phyloP scores from a whole-genome alignment of 352 stramenopile species.

The Labyrinthula sp. region DNA sequence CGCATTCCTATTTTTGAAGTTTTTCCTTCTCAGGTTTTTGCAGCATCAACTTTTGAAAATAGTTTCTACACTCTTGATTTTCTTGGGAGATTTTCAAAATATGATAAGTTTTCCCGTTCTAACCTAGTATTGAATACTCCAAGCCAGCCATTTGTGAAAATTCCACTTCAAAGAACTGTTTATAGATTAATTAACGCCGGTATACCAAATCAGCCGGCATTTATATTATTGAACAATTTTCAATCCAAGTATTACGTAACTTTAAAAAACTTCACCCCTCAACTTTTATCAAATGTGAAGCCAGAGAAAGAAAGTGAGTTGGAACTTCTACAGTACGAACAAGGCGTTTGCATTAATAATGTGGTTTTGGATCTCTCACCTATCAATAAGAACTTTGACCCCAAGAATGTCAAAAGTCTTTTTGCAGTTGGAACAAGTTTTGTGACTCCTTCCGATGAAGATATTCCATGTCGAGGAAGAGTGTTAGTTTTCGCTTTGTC shows the following conservation, averaged over 20 bases:
- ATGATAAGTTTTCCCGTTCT: too few species aligned
- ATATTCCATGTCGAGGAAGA: conserved; percentile 53
- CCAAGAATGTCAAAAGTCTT: conserved; percentile 13
- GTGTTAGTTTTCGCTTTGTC: conserved; percentile 51
- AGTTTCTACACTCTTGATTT: too few species aligned
- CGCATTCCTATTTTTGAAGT: too few species aligned
- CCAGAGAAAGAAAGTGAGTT: conserved; percentile 8
- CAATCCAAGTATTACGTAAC: too few species aligned
- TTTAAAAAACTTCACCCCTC: too few species aligned
- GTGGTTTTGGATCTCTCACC: conserved; percentile 18
- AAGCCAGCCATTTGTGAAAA: conserved; percentile 22
- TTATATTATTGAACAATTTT: too few species aligned
- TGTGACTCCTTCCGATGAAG: conserved; percentile 53
- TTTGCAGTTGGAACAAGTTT: conserved; percentile 36
- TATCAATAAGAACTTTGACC: conserved; percentile 1
- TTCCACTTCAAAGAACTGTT: conserved; percentile 16
- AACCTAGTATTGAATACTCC: too few species aligned
- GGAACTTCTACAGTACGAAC: conserved; percentile 16
- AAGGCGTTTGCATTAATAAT: conserved; percentile 5
- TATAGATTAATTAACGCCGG: conserved; percentile 7
- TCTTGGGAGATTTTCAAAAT: too few species aligned
- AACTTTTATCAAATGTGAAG: conserved; percentile 12
- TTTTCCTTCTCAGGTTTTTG: too few species aligned
- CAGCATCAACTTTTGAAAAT: too few species aligned
- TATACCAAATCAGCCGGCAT: conserved; percentile 7